These are phyloP conservation scores for Diaporthe nobilis DNA, from an alignment of 2,329 filamentous ascomycete species.

Conservation along the genomic window DNA sequence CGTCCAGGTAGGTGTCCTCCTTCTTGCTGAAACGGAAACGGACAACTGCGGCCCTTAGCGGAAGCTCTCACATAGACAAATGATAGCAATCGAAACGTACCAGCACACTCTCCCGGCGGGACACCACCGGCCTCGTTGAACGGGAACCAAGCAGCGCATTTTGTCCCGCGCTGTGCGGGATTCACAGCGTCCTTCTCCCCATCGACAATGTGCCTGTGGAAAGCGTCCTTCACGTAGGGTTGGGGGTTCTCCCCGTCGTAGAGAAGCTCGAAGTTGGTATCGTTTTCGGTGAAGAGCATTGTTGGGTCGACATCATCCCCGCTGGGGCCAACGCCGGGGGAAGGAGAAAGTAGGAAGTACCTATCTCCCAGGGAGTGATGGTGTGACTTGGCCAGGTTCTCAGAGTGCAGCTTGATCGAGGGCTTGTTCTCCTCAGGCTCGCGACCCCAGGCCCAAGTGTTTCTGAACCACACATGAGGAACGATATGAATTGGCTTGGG, in stretches of 20 bases:
- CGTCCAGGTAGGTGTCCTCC: conserved; percentile 84
- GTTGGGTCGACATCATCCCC: conserved; percentile 88
- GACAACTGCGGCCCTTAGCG: conserved; percentile 71
- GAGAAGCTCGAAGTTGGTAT: conserved; percentile 86
- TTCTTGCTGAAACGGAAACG: conserved; percentile 89
- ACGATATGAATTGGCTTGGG: conserved; percentile 93
- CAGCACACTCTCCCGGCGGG: conserved; percentile 90
- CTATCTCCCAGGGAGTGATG: conserved; percentile 87
- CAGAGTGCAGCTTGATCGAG: conserved; percentile 75
- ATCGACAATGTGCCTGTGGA: conserved; percentile 89
- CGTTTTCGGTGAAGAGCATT: conserved; percentile 94
- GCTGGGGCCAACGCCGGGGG: conserved; percentile 83
- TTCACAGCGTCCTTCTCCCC: conserved; percentile 86
- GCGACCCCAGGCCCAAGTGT: conserved; percentile 96
- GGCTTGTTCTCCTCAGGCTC: conserved; percentile 84
- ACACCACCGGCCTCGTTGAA: conserved; percentile 94
- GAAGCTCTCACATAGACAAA: conserved; percentile 46
- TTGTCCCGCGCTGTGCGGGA: conserved; percentile 84
- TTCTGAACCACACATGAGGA: conserved; percentile 96
- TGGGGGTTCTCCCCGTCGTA: conserved; percentile 85
- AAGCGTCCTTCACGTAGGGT: conserved; percentile 94
- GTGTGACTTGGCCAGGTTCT: conserved; percentile 80
- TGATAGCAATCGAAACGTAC: conserved; percentile 69
- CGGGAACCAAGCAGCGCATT: conserved; percentile 90
- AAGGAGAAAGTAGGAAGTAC: conserved; percentile 89